phyloP scores from a whole-genome alignment of 495 filamentous ascomycete genomes.

The Aspergillus mulundensis region DNA sequence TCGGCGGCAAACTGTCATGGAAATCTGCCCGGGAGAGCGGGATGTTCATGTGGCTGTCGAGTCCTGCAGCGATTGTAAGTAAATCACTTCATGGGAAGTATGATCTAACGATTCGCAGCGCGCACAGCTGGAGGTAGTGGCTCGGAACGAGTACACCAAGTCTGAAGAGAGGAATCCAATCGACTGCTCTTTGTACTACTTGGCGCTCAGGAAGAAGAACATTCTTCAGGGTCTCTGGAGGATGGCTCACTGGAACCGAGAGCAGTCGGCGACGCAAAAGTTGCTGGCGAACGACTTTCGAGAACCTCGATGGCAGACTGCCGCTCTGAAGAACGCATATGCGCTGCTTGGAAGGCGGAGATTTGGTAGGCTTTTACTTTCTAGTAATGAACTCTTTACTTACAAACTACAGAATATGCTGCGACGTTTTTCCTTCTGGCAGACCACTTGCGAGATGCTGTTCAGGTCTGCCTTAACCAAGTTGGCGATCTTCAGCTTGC shows the following conservation, averaged over 20 bases:
- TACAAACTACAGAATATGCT: conserved; percentile 67
- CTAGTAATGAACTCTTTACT: not conserved
- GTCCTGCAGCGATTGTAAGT: conserved; percentile 69
- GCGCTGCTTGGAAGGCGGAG: conserved; percentile 88
- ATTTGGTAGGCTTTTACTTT: conserved; percentile 56
- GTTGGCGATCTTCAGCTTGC: conserved; percentile 86
- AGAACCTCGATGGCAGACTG: conserved; percentile 80
- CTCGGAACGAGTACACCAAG: conserved; percentile 89
- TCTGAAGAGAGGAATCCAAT: conserved; percentile 84
- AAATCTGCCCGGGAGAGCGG: conserved; percentile 79
- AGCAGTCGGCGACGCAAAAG: conserved; percentile 72
- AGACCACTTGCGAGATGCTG: conserved; percentile 77
- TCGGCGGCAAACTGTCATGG: conserved; percentile 76
- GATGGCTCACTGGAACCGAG: conserved; percentile 86
- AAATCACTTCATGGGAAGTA: not conserved
- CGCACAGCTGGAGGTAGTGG: conserved; percentile 81
- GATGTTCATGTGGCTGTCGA: conserved; percentile 92
- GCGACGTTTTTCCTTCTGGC: conserved; percentile 94
- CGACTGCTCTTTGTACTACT: conserved; percentile 89
- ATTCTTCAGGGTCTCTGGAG: conserved; percentile 92
- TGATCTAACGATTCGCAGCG: conserved; percentile 45
- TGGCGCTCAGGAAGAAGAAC: conserved; percentile 87
- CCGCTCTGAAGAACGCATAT: conserved; percentile 94
- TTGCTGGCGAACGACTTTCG: conserved; percentile 85
- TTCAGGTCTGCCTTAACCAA: conserved; percentile 78